Conservation (phyloP, 108 stramenopile genomes). For the Cylindrotheca fusiformis region DNA sequence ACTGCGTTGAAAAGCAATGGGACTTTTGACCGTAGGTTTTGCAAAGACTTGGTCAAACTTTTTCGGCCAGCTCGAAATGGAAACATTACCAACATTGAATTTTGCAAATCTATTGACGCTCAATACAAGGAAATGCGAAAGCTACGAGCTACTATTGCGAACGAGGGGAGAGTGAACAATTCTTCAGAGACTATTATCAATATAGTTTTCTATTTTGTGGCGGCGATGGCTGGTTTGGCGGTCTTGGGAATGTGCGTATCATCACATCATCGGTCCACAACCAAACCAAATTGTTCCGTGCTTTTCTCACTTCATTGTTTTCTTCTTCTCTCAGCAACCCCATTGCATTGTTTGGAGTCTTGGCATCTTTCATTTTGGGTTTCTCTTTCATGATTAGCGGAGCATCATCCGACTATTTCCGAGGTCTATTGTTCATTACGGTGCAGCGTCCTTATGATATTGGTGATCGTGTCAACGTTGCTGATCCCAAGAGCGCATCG, state of each 20-base stretch:
- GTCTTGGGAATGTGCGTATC: slow-evolving; percentile 26
- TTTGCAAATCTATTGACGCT: slow-evolving; percentile 35
- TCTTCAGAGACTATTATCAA: slow-evolving; percentile 34
- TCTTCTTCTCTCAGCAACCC: slow-evolving; percentile 10
- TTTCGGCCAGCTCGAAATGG: slow-evolving; percentile 70
- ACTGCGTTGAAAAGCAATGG: slow-evolving; percentile 45
- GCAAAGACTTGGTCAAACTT: slow-evolving; percentile 42
- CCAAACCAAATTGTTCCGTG: too few relatives aligned
- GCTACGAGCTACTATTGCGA: slow-evolving; percentile 49
- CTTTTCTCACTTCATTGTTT: slow-evolving; percentile 12
- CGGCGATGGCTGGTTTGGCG: slow-evolving; percentile 29
- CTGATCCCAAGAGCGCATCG: background rate
- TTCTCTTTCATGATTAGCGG: slow-evolving; percentile 48
- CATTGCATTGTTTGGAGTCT: slow-evolving; percentile 23
- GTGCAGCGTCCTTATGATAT: slow-evolving; percentile 61
- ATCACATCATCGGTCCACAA: too few relatives aligned
- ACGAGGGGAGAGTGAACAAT: slow-evolving; percentile 51
- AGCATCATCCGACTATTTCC: slow-evolving; percentile 60
- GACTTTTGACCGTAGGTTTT: slow-evolving; percentile 36
- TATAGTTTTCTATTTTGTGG: slow-evolving; percentile 33
- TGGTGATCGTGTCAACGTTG: slow-evolving; percentile 57
- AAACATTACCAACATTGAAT: slow-evolving; percentile 24
- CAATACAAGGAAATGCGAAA: slow-evolving; percentile 56
- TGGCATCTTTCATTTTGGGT: slow-evolving; percentile 32
- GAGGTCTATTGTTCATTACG: slow-evolving; percentile 52